These are phyloP conservation scores for Auricularia sp. DNA, from an alignment of 768 basidiomycete genomes.

Conservation along the genomic window DNA sequence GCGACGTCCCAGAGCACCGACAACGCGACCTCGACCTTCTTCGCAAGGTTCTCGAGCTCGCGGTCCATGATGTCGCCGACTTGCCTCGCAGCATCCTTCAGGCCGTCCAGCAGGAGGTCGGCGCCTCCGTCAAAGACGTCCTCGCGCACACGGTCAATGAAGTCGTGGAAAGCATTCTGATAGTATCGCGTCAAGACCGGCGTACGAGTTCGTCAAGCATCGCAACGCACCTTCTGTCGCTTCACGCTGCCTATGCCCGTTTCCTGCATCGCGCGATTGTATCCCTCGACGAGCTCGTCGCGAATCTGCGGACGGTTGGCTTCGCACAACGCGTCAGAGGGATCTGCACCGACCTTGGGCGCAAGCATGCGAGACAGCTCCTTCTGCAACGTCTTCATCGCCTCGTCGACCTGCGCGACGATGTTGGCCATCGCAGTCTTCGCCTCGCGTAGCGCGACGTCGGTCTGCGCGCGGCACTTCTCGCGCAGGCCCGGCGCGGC, in stretches of 20 bases:
- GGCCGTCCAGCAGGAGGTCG: constrained; percentile 36
- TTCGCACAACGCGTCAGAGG: not conserved
- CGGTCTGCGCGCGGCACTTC: constrained; percentile 38
- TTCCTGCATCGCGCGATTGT: constrained; percentile 44
- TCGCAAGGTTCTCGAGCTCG: constrained; percentile 38
- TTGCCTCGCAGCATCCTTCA: constrained; percentile 36
- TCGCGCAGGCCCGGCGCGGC: constrained; percentile 45
- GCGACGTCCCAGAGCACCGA: not conserved
- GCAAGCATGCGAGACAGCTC: constrained; percentile 47
- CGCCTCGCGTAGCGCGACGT: constrained; percentile 42
- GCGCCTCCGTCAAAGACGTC: constrained; percentile 44
- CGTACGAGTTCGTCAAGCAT: not conserved
- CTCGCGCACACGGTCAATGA: constrained; percentile 33
- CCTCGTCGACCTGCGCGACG: constrained; percentile 37
- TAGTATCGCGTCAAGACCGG: no score
- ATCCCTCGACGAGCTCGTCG: constrained; percentile 38
- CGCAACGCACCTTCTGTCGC: constrained; percentile 40
- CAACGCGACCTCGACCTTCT: constrained; percentile 31
- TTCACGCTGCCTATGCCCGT: constrained; percentile 46
- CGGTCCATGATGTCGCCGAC: constrained; percentile 39
- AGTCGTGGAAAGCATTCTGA: constrained; percentile 40
- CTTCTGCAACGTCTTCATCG: constrained; percentile 45
- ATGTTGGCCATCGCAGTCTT: constrained; percentile 37
- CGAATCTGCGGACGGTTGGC: constrained; percentile 36
- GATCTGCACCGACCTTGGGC: not conserved